phyloP scores from a whole-genome alignment of 2,329 filamentous ascomycete species.

The Hymenoscyphus albidus region DNA sequence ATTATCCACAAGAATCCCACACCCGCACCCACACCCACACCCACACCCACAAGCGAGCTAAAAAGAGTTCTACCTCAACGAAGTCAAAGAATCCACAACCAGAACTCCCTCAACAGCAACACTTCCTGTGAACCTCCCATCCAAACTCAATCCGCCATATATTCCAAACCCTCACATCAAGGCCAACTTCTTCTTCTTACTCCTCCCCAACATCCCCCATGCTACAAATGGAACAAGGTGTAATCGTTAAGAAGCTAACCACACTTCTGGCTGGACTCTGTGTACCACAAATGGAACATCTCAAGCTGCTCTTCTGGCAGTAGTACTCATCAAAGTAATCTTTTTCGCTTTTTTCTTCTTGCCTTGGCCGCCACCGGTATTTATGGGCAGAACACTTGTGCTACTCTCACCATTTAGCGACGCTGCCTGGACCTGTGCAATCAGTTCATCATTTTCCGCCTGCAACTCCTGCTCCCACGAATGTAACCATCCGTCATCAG shows the following conservation, averaged over 20 bases:
- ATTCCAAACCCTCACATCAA: neutral
- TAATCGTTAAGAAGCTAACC: too few relatives aligned
- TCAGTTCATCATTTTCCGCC: slow-evolving; percentile 49
- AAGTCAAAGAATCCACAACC: neutral
- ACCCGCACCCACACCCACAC: too few relatives aligned
- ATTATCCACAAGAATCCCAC: neutral
- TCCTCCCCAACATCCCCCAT: too few relatives aligned
- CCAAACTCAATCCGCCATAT: neutral
- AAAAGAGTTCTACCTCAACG: neutral
- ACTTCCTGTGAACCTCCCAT: neutral
- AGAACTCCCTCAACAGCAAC: neutral
- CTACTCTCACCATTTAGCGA: slow-evolving; percentile 36
- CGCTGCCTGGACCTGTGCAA: slow-evolving; percentile 56
- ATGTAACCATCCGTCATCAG: slow-evolving; percentile 81
- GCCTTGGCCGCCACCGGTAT: slow-evolving; percentile 29
- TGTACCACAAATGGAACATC: neutral
- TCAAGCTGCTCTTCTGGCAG: slow-evolving; percentile 40
- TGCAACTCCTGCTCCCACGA: slow-evolving; percentile 76
- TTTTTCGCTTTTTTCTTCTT: slow-evolving; percentile 71
- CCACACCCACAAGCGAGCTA: neutral
- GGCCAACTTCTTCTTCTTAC: too few relatives aligned
- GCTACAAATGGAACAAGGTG: too few relatives aligned
- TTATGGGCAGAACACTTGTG: slow-evolving; percentile 8
- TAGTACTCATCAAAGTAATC: slow-evolving; percentile 68
- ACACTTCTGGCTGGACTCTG: too few relatives aligned